These are phyloP conservation scores for Neocucurbitaria cava DNA, from an alignment of 2,329 filamentous ascomycete genomes.

Conservation along the genomic window DNA sequence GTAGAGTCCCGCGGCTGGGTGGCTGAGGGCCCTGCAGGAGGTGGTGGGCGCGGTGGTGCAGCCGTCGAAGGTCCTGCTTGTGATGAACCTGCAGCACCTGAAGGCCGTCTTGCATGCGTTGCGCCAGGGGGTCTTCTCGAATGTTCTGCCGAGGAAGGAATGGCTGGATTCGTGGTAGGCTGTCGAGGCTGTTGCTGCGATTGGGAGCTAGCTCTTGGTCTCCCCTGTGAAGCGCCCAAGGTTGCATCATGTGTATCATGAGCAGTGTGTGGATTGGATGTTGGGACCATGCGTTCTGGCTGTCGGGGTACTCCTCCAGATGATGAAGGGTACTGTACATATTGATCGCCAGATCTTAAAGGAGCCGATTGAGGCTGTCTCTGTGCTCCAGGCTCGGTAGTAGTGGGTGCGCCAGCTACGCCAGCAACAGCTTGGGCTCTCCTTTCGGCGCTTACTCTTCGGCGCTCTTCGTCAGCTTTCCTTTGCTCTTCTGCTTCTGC, in stretches of 20 bases:
- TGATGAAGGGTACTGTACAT: constrained; percentile 34
- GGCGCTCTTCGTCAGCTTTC: constrained; percentile 59
- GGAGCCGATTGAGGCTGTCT: constrained; percentile 37
- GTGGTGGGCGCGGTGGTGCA: constrained; percentile 37
- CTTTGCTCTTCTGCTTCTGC: constrained; percentile 64
- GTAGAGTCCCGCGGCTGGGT: constrained; percentile 46
- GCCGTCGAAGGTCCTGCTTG: constrained; percentile 38
- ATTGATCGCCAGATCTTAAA: constrained; percentile 36
- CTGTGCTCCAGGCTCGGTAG: constrained; percentile 38
- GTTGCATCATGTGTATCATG: constrained; percentile 28
- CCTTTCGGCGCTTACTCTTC: constrained; percentile 64
- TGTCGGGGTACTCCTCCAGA: constrained; percentile 37
- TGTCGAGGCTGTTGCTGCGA: constrained; percentile 47
- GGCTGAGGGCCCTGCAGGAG: constrained; percentile 33
- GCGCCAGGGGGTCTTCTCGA: constrained; percentile 40
- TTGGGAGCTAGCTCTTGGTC: constrained; percentile 42
- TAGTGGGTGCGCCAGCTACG: constrained; percentile 53
- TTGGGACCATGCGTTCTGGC: constrained; percentile 36
- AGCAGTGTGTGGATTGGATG: constrained; percentile 11
- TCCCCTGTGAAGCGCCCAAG: constrained; percentile 36
- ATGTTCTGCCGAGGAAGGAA: constrained; percentile 28
- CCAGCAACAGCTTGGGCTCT: constrained; percentile 63
- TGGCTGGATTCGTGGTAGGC: constrained; percentile 32
- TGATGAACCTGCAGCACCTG: constrained; percentile 40
- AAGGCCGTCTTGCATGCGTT: constrained; percentile 41